phyloP scores from a whole-genome alignment of 2,329 filamentous ascomycete genomes.

The Epichloe elymi region DNA sequence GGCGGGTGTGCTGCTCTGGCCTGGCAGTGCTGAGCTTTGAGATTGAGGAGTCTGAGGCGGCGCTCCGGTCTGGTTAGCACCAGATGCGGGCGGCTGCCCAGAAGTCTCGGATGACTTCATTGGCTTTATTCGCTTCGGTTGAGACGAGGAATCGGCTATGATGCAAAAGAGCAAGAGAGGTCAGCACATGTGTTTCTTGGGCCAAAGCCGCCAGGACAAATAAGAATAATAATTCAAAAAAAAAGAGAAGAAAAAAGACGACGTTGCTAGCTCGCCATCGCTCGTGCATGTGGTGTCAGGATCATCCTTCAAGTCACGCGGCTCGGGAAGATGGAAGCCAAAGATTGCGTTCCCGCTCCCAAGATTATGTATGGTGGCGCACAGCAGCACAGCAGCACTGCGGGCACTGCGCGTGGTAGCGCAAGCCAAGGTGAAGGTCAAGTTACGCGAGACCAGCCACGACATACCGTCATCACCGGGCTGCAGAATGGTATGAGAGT shows the following conservation, averaged over 20 bases:
- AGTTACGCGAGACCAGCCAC: slow-evolving; percentile 18
- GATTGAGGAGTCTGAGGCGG: slow-evolving; percentile 44
- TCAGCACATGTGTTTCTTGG: background rate
- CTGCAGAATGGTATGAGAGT: slow-evolving; percentile 38
- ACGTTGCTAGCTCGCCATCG: background rate
- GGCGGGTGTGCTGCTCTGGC: slow-evolving; percentile 26
- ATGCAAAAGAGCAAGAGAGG: background rate
- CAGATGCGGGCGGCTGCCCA: slow-evolving; percentile 35
- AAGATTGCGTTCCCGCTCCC: background rate
- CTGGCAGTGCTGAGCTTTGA: slow-evolving; percentile 31
- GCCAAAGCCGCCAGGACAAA: background rate
- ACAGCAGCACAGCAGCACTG: slow-evolving; percentile 3
- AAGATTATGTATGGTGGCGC: slow-evolving; percentile 4
- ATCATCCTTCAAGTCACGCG: slow-evolving; percentile 1
- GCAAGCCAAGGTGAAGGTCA: slow-evolving; percentile 3
- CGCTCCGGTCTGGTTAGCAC: slow-evolving; percentile 23
- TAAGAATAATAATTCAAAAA: background rate
- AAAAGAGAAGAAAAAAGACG: background rate
- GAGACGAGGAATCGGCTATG: slow-evolving; percentile 35
- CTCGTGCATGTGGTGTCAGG: background rate
- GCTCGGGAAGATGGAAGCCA: background rate
- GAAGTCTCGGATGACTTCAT: slow-evolving; percentile 51
- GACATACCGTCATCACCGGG: slow-evolving; percentile 64
- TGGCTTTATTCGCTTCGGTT: slow-evolving; percentile 43
- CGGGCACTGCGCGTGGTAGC: slow-evolving; percentile 5